phyloP scores from a whole-genome alignment of 2,329 filamentous ascomycete genomes.

The Simplicillium sp. region DNA sequence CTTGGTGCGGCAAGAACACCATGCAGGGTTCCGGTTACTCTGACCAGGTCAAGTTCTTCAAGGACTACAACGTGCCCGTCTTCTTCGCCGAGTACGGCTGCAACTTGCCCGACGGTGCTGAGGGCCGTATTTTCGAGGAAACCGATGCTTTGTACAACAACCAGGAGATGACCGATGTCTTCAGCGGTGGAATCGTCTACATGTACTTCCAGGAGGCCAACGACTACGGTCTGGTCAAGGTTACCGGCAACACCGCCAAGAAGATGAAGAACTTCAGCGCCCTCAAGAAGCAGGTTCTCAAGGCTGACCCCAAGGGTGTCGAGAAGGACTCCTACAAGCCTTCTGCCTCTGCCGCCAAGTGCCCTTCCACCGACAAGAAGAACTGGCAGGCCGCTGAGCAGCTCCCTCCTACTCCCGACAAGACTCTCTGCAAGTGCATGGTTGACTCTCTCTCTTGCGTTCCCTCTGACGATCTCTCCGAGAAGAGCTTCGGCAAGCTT shows the following conservation, averaged over 20 bases:
- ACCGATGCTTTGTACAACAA: constrained; percentile 67
- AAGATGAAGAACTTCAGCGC: constrained; percentile 67
- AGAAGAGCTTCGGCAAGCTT: constrained; percentile 52
- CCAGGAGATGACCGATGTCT: constrained; percentile 71
- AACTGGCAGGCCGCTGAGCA: constrained; percentile 56
- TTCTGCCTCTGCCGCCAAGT: constrained; percentile 60
- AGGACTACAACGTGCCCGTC: constrained; percentile 80
- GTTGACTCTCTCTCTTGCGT: constrained; percentile 61
- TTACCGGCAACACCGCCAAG: constrained; percentile 44
- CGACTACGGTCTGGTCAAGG: constrained; percentile 62
- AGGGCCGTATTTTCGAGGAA: constrained; percentile 74
- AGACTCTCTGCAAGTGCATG: constrained; percentile 80
- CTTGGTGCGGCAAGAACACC: constrained; percentile 85
- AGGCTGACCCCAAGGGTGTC: constrained; percentile 56
- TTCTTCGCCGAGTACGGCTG: constrained; percentile 99
- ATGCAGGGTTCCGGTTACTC: constrained; percentile 72
- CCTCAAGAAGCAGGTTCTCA: constrained; percentile 60
- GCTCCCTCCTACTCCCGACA: constrained; percentile 77
- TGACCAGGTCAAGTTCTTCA: constrained; percentile 76
- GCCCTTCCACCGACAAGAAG: constrained; percentile 51
- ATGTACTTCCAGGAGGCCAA: constrained; percentile 94
- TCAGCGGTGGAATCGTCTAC: constrained; percentile 96
- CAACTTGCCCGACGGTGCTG: constrained; percentile 55
- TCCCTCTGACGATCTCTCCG: constrained; percentile 46
- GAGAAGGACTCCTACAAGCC: constrained; percentile 60